Base-by-base conservation (phyloP, 495 filamentous ascomycete genomes). In the Annulohypoxylon moriforme region DNA sequence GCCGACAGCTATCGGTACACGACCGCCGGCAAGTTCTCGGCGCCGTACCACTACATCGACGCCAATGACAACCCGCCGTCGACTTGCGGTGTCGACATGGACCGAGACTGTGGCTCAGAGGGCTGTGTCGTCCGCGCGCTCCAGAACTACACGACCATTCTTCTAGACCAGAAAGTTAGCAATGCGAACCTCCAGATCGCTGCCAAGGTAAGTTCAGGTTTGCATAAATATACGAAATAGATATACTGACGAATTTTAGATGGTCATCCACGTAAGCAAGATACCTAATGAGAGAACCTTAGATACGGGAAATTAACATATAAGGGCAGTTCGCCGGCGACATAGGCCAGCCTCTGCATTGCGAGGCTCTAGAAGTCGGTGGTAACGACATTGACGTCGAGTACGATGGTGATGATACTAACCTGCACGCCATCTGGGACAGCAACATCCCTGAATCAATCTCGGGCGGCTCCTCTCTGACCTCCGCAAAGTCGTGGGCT, bases 381-480 rank as follows among this genome's bases (percentile, higher is more conserved):
- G 89, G 87, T 14, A 91, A 91, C 78, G 78, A 81, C 49, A 87
- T 92, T 64, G 56, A 78, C n/a, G 89, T 91, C 18, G 77, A 74
- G 0, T 91, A 85, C 75, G 74, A 84, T 34, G 84, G 85, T 14
- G 79, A 82, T 27, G 70, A 59, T 16, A 88, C 87, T 18, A 91
- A 91, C 65, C 81, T 92, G 4, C 89, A 92, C 75, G 75, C 87
- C 1, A 81, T 84, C 60, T 91, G 90, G 89, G 89, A 91, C 76
- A 90, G 84, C 22, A 77, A 86, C 40, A 91, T 92, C 76, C 88
- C 89, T 13, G 83, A 89, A 67, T 79, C 86, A 33, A 71, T 85
- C 53, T 78, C 86, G 0, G 87, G 86, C 36, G 85, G 85, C 31
- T 79, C 77, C 27, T 76, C 77, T 13, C 67, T 78, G 31, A 53